A percentile compares a stretch with the other conserved stretches of the same genome.
Conservation (phyloP, 768 basidiomycete species). For the Mycena capillaripes region DNA sequence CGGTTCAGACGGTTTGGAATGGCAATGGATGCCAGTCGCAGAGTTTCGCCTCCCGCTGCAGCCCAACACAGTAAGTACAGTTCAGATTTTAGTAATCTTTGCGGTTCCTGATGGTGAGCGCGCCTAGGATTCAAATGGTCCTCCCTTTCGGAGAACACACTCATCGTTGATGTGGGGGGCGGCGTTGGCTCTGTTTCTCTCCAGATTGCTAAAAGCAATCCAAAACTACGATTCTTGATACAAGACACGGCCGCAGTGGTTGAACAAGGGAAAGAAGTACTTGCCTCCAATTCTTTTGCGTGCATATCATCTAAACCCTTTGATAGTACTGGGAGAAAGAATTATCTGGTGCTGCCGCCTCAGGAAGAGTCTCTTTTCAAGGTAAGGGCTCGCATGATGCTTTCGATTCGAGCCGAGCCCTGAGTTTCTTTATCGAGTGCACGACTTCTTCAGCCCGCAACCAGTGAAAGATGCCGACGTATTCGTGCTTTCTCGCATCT, state of each 20-base stretch:
- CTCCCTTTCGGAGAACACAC: background rate
- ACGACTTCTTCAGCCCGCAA: conserved; percentile 46
- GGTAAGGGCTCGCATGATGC: background rate
- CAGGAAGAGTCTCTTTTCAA: conserved; percentile 25
- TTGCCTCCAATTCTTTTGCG: background rate
- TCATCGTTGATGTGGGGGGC: conserved; percentile 15
- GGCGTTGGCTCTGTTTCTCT: conserved; percentile 15
- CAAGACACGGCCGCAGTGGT: conserved; percentile 14
- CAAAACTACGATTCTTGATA: background rate
- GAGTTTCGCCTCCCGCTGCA: background rate
- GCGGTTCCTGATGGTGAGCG: background rate
- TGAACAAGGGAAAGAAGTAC: background rate
- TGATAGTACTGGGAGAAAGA: conserved; percentile 39
- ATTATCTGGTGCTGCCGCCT: conserved; percentile 33
- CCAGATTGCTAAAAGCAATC: conserved; percentile 1
- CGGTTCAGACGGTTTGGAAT: conserved; percentile 39
- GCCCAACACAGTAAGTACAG: conserved; percentile 24
- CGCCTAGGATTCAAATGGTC: conserved; percentile 16
- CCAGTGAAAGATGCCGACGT: conserved; percentile 40
- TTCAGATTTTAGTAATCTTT: background rate
- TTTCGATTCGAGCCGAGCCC: too few relatives aligned
- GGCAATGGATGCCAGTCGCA: conserved; percentile 39
- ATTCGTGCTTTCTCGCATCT: conserved; percentile 43
- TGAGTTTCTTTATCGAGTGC: conserved; percentile 26
- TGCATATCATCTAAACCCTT: background rate